Base-by-base conservation (phyloP, 2,329 filamentous ascomycete species). In the Aspergillus sp. region DNA sequence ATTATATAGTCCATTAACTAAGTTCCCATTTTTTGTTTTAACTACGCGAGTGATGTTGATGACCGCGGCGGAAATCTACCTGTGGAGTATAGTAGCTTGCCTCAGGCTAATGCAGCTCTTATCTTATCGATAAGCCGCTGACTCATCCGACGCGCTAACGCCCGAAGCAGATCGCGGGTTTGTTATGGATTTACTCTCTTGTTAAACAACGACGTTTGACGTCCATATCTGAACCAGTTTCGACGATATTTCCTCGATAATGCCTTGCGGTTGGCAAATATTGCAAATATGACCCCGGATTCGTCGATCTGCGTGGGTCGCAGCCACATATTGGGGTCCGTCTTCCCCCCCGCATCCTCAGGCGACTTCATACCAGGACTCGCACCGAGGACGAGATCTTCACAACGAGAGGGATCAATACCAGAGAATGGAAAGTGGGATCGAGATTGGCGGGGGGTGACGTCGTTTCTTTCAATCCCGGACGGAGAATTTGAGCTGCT, bases 261-360 rank as follows among this genome's bases (percentile, higher is more conserved):
- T 58, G 56, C 45, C 51, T 47, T 40, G 12, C 56, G 27, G 45
- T 33, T 53, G 34, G 34, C 7, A 39, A 48, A 6, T 6, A 5
- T 33, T 9, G 22, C 34, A 24, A 47, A 20, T 6, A 58, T 58
- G 56, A 42, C 51, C 44, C 56, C 56, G 20, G 56, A 58, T 19
- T 54, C 51, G 8, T 54, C 51, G 39, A 54, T 58, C 46, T 58
- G 56, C 30, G 40, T 22, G 37, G 51, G 56, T 57, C 73, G 73
- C 60, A 73, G 72, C 65, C 76, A 75, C 61, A 71, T 79, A 20
- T 77, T 79, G 62, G 68, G 67, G 55, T 77, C 77, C 12, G 76
- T 79, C 48, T 79, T 79, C 60, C 69, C 76, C 48, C 70, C 74
- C 50, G 65, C 73, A 53, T 71, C 71, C 17, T 63, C 71, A n/a